Percentiles rank a stretch among this genome's conserved stretches.
Evolutionary conservation across 139 green algal species (phyloP).

Genomic region (Chlorella sp.): DNA sequence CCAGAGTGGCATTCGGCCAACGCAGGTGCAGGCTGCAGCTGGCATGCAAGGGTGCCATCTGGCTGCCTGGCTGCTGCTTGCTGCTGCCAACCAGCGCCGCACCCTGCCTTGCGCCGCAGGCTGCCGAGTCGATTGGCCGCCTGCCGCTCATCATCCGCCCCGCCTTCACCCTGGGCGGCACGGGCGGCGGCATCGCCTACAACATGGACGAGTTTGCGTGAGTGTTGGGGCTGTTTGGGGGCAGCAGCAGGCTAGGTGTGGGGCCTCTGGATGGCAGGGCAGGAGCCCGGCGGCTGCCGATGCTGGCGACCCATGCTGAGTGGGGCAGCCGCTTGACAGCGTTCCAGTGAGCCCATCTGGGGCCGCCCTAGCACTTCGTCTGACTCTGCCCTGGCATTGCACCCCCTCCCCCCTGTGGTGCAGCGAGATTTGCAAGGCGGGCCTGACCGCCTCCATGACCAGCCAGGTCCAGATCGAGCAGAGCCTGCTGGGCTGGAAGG

Average conservation of each 20-base stretch:
- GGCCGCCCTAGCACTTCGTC: too few species aligned
- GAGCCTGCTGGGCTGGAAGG: constrained; percentile 97
- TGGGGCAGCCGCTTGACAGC: too few species aligned
- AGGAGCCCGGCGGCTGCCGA: too few species aligned
- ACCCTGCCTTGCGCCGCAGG: too few species aligned
- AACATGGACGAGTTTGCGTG: constrained; percentile 96
- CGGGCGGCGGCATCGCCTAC: constrained; percentile 98
- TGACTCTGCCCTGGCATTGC: too few species aligned
- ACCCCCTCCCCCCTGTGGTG: not conserved
- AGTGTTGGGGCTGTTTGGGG: not conserved
- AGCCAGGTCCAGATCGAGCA: constrained; percentile 92
- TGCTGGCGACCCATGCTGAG: too few species aligned
- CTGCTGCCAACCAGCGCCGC: too few species aligned
- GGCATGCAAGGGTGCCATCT: too few species aligned
- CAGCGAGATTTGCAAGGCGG: constrained; percentile 54
- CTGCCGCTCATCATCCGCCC: constrained; percentile 97
- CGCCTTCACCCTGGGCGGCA: constrained; percentile 98
- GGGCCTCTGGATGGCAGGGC: too few species aligned
- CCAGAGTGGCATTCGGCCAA: too few species aligned
- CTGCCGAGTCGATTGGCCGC: constrained; percentile 33
- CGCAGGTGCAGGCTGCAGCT: too few species aligned
- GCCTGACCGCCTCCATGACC: constrained; percentile 92
- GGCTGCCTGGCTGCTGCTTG: too few species aligned
- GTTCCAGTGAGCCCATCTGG: not conserved
- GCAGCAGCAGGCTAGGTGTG: not conserved